phyloP scores from a whole-genome alignment of 2,329 filamentous ascomycete genomes.

The Blastomyces gilchristii region DNA sequence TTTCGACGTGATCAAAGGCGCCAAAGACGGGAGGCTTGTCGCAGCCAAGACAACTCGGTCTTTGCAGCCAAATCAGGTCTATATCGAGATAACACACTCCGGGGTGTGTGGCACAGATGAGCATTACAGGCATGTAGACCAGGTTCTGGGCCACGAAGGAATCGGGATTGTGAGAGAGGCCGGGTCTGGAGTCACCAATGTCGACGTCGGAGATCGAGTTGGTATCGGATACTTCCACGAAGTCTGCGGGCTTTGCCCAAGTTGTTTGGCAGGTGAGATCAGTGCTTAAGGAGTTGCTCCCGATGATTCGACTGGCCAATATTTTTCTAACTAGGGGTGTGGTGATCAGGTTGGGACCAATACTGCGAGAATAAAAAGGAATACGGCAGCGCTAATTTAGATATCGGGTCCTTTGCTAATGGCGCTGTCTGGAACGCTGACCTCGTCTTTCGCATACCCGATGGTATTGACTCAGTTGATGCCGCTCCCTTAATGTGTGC shows the following conservation, averaged over 20 bases:
- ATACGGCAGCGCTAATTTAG: constrained; percentile 27
- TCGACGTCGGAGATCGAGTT: constrained; percentile 33
- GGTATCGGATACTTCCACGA: constrained; percentile 35
- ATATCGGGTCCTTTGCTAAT: constrained; percentile 31
- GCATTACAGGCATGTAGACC: constrained; percentile 23
- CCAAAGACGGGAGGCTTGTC: constrained; percentile 3
- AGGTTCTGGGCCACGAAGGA: constrained; percentile 33
- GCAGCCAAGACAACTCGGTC: constrained; percentile 3
- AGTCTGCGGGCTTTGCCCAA: constrained; percentile 28
- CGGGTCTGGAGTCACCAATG: constrained; percentile 25
- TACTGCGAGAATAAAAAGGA: constrained; percentile 26
- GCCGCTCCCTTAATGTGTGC: constrained; percentile 41
- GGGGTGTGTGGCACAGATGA: constrained; percentile 55
- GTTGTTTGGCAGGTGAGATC: constrained; percentile 6
- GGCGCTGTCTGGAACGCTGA: constrained; percentile 33
- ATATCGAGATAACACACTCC: constrained; percentile 54
- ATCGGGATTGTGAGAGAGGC: constrained; percentile 25
- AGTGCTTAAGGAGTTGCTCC: not conserved
- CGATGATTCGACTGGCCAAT: not conserved
- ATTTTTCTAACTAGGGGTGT: not conserved
- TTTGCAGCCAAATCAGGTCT: constrained; percentile 36
- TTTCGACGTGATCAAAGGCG: constrained; percentile 5
- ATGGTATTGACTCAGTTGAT: constrained; percentile 37
- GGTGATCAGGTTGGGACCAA: constrained; percentile 9
- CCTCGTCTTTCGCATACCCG: constrained; percentile 34